A percentile compares a stretch with the other conserved stretches of the same genome.
phyloP scores from a whole-genome alignment of 495 filamentous ascomycete species.

The Annulohypoxylon moriforme region DNA sequence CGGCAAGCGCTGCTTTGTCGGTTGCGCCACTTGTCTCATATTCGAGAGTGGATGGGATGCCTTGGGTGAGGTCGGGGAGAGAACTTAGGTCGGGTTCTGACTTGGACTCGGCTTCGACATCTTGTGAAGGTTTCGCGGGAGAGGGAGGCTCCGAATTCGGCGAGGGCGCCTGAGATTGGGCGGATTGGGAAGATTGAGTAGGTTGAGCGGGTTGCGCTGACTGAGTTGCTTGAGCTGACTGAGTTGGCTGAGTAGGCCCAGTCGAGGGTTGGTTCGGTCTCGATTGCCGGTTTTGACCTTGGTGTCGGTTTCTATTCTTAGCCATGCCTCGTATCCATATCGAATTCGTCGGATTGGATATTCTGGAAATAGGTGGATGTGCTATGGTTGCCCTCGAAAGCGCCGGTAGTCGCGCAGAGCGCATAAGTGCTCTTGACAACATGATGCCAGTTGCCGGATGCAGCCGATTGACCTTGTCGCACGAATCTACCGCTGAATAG shows the following conservation, averaged over 20 bases:
- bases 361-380: slow-evolving; percentile 29
- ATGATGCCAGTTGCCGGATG: slow-evolving; percentile 51
- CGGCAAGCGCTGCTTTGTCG: slow-evolving; percentile 60
- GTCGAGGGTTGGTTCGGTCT: slow-evolving; percentile 17
- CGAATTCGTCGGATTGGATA: slow-evolving; percentile 31
- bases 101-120: slow-evolving; percentile 38
- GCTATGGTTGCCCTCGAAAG: slow-evolving; percentile 45
- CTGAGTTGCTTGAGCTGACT: slow-evolving; percentile 33
- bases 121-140: slow-evolving; percentile 31
- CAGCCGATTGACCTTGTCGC: slow-evolving; percentile 14
- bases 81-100: slow-evolving; percentile 62
- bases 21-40: slow-evolving; percentile 69
- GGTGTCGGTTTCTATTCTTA: slow-evolving; percentile 43
- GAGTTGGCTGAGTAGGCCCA: slow-evolving; percentile 30
- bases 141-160: slow-evolving; percentile 15
- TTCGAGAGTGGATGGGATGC: slow-evolving; percentile 90
- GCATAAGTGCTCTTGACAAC: slow-evolving; percentile 56
- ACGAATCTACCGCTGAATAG: slow-evolving; percentile 8
- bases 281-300: slow-evolving; percentile 8
- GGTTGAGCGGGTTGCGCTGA: slow-evolving; percentile 33
- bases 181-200: background rate
- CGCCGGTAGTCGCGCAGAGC: slow-evolving; percentile 48
- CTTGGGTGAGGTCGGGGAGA: slow-evolving; percentile 88
- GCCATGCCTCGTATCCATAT: slow-evolving; percentile 58
- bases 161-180: slow-evolving; percentile 5